These are phyloP conservation scores for Fraxinus velutina DNA, from an alignment of 305 asterid genomes.

Conservation along the genomic window DNA sequence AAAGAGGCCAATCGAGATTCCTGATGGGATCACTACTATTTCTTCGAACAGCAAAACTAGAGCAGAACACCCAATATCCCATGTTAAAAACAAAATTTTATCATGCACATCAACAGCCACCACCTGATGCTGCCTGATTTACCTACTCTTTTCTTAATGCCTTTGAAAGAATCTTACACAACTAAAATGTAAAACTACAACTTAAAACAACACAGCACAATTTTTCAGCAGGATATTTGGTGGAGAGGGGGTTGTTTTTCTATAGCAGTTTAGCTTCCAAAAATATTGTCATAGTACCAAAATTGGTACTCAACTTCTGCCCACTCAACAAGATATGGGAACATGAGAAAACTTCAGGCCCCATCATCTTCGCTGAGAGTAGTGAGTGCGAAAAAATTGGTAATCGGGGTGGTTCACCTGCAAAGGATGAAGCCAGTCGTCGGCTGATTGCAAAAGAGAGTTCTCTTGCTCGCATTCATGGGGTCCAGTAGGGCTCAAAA, in stretches of 20 bases:
- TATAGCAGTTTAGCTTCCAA: constrained; percentile 19
- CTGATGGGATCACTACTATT: neutral
- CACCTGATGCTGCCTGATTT: constrained; percentile 17
- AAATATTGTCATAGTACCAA: constrained; percentile 7
- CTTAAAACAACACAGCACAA: constrained; percentile 40
- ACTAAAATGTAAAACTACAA: constrained; percentile 22
- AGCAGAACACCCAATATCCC: constrained; percentile 15
- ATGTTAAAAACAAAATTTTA: constrained; percentile 24
- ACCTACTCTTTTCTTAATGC: constrained; percentile 31
- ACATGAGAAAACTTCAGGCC: neutral
- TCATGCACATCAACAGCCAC: constrained; percentile 20
- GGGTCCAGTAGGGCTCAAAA: constrained; percentile 54
- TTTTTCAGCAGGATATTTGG: constrained; percentile 30
- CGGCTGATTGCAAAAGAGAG: constrained; percentile 54
- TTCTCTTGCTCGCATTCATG: constrained; percentile 64
- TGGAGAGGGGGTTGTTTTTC: constrained; percentile 15
- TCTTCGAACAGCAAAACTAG: neutral
- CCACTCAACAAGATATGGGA: neutral
- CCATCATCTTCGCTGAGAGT: constrained; percentile 42
- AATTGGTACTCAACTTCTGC: neutral
- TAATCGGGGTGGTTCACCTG: constrained; percentile 61
- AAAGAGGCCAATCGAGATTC: neutral
- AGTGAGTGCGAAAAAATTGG: constrained; percentile 54
- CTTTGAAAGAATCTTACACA: constrained; percentile 30
- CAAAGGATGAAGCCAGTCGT: constrained; percentile 50